Conservation (phyloP, 2,329 filamentous ascomycete species). For the Colletotrichum sp. region DNA sequence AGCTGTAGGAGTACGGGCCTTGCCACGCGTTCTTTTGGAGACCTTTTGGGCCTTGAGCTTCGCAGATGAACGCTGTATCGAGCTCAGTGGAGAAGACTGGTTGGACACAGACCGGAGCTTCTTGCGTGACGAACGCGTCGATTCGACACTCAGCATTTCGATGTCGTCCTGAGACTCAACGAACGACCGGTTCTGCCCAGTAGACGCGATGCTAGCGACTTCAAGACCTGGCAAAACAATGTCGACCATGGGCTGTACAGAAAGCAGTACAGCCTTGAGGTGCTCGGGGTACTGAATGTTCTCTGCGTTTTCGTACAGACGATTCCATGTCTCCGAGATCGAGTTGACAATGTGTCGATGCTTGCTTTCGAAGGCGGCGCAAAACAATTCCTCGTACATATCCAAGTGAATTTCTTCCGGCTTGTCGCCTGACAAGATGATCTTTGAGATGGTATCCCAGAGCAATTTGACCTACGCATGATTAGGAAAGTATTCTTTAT, state of each 20-base stretch:
- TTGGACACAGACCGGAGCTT: slow-evolving; percentile 24
- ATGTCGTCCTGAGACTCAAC: slow-evolving; percentile 56
- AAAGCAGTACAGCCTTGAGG: slow-evolving; percentile 67
- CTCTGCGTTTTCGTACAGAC: slow-evolving; percentile 65
- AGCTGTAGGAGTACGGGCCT: slow-evolving; percentile 38
- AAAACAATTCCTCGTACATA: slow-evolving; percentile 59
- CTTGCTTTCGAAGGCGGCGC: slow-evolving; percentile 62
- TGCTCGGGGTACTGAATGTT: slow-evolving; percentile 67
- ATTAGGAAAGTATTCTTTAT: slow-evolving; percentile 26
- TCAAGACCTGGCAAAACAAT: slow-evolving; percentile 51
- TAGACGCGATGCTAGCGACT: slow-evolving; percentile 39
- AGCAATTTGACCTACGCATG: slow-evolving; percentile 47
- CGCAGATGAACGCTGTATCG: slow-evolving; percentile 34
- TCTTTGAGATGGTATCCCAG: slow-evolving; percentile 54
- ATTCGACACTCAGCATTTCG: slow-evolving; percentile 19
- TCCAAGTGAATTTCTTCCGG: slow-evolving; percentile 51
- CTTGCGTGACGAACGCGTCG: slow-evolving; percentile 26
- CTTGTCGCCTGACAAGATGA: slow-evolving; percentile 39
- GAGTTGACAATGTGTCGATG: slow-evolving; percentile 59
- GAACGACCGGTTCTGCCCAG: slow-evolving; percentile 45
- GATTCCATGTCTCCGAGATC: slow-evolving; percentile 68
- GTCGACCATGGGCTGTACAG: slow-evolving; percentile 59
- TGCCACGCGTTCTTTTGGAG: slow-evolving; percentile 19
- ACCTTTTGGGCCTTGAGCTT: slow-evolving; percentile 28
- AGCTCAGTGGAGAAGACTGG: slow-evolving; percentile 34